Evolutionary conservation across 176 grass and related monocot genomes (phyloP), one percentile per base, ranked within the genome.

Genomic region (Eleusine coracana): DNA sequence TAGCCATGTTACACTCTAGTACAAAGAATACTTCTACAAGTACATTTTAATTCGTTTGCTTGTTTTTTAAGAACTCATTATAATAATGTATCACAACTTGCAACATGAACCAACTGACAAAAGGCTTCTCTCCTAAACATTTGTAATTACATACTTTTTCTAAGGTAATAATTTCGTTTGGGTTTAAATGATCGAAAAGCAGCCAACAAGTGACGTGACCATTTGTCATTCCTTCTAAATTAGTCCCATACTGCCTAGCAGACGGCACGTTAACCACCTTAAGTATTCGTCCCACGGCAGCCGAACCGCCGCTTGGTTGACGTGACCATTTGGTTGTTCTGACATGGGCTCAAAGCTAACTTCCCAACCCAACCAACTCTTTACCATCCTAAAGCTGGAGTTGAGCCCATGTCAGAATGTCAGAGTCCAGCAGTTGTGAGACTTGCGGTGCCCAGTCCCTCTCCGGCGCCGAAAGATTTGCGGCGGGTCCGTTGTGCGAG

Each of bases 231-330:
- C 28, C 28, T 25, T 45, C 10, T 7, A 3, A 0, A 20, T 75
- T 74, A 75, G 82, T 31, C 36, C 82, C 82, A 68, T 7, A 75
- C 49, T 3, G 82, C 72, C 67, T 34, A 0, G n/a, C 3, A 0
- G 45, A 3, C 3, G 0, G 0, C 1, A 3, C 0, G 0, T 0
- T 1, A 18, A 5, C 46, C 61, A 54, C 46, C 10, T 20, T 84
- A 84, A 84, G 41, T 13, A 28, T 1, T 3, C 29, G 0, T 0
- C 1, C 12, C 36, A 1, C 14, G 10, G 0, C 61, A 15, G 34
- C 2, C 81, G 81, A 29, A 6, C 0, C 8, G 83, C 83, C 74
- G 55, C 1, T n/a, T n/a, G n/a, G n/a, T n/a, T n/a, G n/a, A n/a
- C n/a, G n/a, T n/a, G n/a, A n/a, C n/a, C n/a, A n/a, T n/a, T n/a